Evolutionary conservation across 768 basidiomycete species (phyloP).

Genomic region (Jaapia argillacea): DNA sequence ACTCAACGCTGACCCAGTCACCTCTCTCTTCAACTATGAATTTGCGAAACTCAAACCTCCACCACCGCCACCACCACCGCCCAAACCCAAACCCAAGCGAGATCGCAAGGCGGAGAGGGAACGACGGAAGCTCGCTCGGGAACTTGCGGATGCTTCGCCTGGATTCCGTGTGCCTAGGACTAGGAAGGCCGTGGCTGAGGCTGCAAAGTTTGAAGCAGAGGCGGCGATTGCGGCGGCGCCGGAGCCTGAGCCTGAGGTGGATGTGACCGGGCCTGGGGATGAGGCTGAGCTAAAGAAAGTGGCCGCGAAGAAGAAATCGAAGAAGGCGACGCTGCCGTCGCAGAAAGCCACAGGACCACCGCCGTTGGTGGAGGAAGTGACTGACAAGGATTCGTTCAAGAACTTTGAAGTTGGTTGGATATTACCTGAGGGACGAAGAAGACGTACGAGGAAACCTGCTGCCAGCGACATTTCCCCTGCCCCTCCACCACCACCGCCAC

Average conservation of each 20-base stretch:
- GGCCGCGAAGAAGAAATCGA: slow-evolving; percentile 4
- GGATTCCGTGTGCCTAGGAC: slow-evolving; percentile 43
- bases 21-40: slow-evolving; percentile 61
- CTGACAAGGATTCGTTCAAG: slow-evolving; percentile 62
- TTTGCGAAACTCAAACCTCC: slow-evolving; percentile 52
- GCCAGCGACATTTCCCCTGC: slow-evolving; percentile 26
- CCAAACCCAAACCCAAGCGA: slow-evolving; percentile 29
- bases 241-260: slow-evolving; percentile 1
- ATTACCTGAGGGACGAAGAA: slow-evolving; percentile 59
- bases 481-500: slow-evolving; percentile 33
- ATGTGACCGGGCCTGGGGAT: slow-evolving; percentile 3
- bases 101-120: slow-evolving; percentile 16
- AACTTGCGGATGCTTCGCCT: slow-evolving; percentile 28
- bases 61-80: slow-evolving; percentile 40
- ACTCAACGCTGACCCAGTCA: slow-evolving; percentile 47
- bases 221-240: slow-evolving; percentile 11
- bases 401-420: slow-evolving; percentile 88
- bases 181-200: slow-evolving; percentile 30
- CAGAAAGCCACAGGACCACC: slow-evolving; percentile 27
- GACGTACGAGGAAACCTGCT: slow-evolving; percentile 44
- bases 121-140: slow-evolving; percentile 14
- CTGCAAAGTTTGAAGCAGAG: slow-evolving; percentile 33
- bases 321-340: slow-evolving; percentile 5
- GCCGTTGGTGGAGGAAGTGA: slow-evolving; percentile 60
- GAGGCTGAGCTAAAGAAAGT: slow-evolving; percentile 12